Evolutionary conservation across 352 stramenopile species (phyloP), one percentile per base, ranked within the genome.

Genomic region (Blastocystis sp.): DNA sequence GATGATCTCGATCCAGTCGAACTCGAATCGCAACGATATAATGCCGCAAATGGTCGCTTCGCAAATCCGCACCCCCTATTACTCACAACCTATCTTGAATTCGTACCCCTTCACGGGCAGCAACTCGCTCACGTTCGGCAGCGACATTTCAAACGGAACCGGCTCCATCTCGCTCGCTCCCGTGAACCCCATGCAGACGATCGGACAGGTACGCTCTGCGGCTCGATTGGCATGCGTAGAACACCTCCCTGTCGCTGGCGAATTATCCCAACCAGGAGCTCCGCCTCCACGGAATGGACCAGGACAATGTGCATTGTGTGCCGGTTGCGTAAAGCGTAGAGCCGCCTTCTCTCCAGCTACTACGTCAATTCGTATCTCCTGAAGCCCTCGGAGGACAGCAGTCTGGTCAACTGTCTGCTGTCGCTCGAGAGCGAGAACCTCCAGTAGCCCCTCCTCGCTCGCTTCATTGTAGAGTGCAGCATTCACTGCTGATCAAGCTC

Each of bases 351-450:
- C 0, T 45, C 74, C n/a, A 26, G 41, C 33, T 85, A 67, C 33
- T 85, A 85, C n/a, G 29, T 85, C 16, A 69, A 59, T 69, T 45
- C 45, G 26, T 85, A 85, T 31, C 66, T 45, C n/a, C 21, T 85
- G 10, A 85, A 85, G 55, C 74, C 41, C 31, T n/a, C 74, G 13
- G 74, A 85, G 31, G 74, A 85, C 10, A 45, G 31, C 16, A 37
- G 26, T 35, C 74, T 85, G 13, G 3, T 33, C 26, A 55, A 41
- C 26, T 39, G 50, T 2, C 51, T 85, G 6, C 24, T 69, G 24
- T 37, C 74, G 51, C 31, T 85, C 19, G 74, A 85, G 24, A n/a
- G 24, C 9, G 55, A 85, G 33, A 50, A 50, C 37, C 29, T 21
- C 13, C 74, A 85, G 74, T 85, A 67, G n/a, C 3, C 13, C 6